Base-by-base conservation (phyloP, 2,329 filamentous ascomycete genomes). In the Beauveria caledonica region DNA sequence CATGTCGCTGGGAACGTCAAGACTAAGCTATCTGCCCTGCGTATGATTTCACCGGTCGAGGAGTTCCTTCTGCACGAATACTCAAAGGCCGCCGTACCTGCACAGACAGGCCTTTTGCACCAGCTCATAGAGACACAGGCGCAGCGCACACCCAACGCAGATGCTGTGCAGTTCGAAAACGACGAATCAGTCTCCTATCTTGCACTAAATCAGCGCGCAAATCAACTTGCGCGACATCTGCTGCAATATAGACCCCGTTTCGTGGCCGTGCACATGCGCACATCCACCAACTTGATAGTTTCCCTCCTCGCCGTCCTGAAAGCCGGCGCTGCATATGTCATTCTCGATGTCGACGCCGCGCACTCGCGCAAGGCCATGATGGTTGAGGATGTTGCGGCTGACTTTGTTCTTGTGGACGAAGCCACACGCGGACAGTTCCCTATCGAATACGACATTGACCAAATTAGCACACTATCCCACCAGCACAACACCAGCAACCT, bases 251-350 rank as follows among this genome's bases (percentile, higher is more conserved):
- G 40, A 42, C 40, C 40, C 15, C 15, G 40, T n/a, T 17, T 42
- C 19, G 40, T 42, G 40, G 40, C 40, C 15, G 40, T 42, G 40
- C 40, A 42, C 7, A 42, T 42, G 40, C 40, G 40, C 7, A 42
- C 40, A 3, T 42, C 40, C 9, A 10, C 7, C 40, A 19, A 42
- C 40, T 42, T 42, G 7, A 42, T 42, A 42, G n/a, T 42, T 8
- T 42, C 40, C n/a, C 40, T 42, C 3, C 15, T 42, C 40, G 40
- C 40, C 17, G 9, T 23, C 10, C 61, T 63, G 13, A 64, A 63
- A 45, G 44, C 60, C 11, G 60, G 60, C 33, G 46, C 36, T 13
- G 64, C 60, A 2, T 66, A 63, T 51, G 65, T 69, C 13, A 63
- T 65, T 21, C 53, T 67, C 45, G 49, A 63, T 27, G 58, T 58